Conservation (phyloP, 1,139 yeast genomes). For the Protomyces inundatus region DNA sequence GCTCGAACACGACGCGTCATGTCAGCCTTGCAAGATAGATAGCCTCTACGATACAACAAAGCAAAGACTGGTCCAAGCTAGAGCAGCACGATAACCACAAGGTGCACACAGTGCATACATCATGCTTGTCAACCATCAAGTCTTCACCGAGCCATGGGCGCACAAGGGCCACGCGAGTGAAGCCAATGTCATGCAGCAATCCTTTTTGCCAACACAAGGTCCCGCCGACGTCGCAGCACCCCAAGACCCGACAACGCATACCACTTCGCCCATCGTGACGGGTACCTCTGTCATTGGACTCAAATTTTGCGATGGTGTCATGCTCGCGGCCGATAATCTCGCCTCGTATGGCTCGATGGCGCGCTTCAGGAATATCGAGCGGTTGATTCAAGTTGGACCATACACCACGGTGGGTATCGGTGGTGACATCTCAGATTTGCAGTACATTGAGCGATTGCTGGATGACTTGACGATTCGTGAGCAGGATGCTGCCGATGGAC, state of each 20-base stretch:
- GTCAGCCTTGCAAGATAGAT: too few species aligned
- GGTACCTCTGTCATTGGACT: conserved; percentile 93
- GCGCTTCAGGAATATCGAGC: conserved; percentile 76
- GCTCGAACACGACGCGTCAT: too few species aligned
- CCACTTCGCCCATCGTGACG: conserved; percentile 91
- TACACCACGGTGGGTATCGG: conserved; percentile 88
- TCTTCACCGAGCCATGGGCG: conserved; percentile 24
- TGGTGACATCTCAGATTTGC: conserved; percentile 94
- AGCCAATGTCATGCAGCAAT: conserved; percentile 20
- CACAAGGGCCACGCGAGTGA: conserved; percentile 15
- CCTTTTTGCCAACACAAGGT: conserved; percentile 12
- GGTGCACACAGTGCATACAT: neutral
- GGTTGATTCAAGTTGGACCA: conserved; percentile 74
- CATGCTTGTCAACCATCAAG: conserved; percentile 17
- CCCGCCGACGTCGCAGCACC: conserved; percentile 7
- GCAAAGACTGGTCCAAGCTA: too few species aligned
- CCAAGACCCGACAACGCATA: conserved; percentile 42
- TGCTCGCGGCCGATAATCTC: conserved; percentile 91
- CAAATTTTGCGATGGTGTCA: conserved; percentile 83
- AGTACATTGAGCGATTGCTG: conserved; percentile 66
- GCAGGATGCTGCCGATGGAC: conserved; percentile 75
- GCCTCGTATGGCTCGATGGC: conserved; percentile 85
- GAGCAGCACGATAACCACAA: too few species aligned
- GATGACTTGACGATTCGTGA: conserved; percentile 76
- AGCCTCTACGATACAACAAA: too few species aligned